phyloP scores from a whole-genome alignment of 2,329 filamentous ascomycete species.

The Botryotinia narcissicola region DNA sequence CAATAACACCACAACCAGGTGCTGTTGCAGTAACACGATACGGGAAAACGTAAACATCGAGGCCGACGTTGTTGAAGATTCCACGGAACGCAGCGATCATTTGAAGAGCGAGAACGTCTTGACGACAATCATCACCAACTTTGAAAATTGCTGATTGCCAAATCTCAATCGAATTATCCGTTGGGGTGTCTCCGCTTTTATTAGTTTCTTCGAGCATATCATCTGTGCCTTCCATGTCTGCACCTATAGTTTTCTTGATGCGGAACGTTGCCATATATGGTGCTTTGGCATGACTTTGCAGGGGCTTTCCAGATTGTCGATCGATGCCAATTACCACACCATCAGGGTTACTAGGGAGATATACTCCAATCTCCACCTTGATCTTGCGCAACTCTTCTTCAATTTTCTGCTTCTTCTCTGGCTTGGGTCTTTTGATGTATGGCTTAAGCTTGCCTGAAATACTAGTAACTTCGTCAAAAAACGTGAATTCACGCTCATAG shows the following conservation, averaged over 20 bases:
- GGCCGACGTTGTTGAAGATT: constrained; percentile 91
- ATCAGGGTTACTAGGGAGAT: constrained; percentile 94
- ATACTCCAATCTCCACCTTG: constrained; percentile 94
- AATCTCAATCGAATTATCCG: constrained; percentile 72
- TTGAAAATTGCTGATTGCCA: constrained; percentile 99
- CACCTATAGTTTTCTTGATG: constrained; percentile 74
- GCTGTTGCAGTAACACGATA: constrained; percentile 97
- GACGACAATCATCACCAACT: constrained; percentile 95
- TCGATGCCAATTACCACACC: constrained; percentile 97
- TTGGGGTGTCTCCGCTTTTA: constrained; percentile 39
- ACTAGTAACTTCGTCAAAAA: constrained; percentile 94
- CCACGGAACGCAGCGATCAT: constrained; percentile 97
- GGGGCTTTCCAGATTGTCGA: constrained; percentile 92
- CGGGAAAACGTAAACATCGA: constrained; percentile 95
- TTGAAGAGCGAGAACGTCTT: constrained; percentile 93
- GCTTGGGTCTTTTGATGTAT: constrained; percentile 85
- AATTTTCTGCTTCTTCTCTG: constrained; percentile 98
- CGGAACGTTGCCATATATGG: constrained; percentile 99
- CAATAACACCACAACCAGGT: constrained; percentile 95
- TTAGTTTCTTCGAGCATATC: constrained; percentile 50
- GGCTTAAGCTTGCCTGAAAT: constrained; percentile 96
- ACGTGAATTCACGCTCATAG: constrained; percentile 93
- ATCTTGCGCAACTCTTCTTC: constrained; percentile 98
- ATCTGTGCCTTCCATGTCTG: constrained; percentile 51
- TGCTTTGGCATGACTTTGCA: constrained; percentile 97